Conservation (phyloP, 257 asterid species). For the Osmanthus fragrans region DNA sequence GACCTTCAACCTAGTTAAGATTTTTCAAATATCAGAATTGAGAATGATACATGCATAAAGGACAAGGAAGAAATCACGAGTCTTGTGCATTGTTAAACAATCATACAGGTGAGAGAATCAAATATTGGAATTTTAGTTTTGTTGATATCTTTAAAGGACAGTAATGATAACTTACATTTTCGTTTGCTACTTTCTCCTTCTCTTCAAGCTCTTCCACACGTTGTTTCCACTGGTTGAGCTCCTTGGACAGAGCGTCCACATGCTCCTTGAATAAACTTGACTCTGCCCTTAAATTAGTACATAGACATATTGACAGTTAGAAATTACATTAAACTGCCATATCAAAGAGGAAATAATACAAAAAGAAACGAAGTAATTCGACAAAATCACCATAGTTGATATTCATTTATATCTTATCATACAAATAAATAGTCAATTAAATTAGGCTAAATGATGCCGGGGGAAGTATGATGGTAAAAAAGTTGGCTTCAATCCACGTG, state of each 20-base stretch:
- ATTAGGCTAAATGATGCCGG: constrained; percentile 4
- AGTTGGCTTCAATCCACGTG: neutral
- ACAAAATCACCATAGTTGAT: neutral
- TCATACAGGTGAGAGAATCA: neutral
- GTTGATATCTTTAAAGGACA: constrained; percentile 19
- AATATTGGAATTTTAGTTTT: constrained; percentile 6
- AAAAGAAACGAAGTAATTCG: neutral
- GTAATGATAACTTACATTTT: constrained; percentile 56
- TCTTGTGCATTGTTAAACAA: constrained; percentile 8
- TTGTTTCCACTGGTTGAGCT: constrained; percentile 61
- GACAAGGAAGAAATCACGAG: neutral
- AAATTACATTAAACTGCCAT: constrained; percentile 17
- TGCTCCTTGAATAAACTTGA: constrained; percentile 67
- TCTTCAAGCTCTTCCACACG: constrained; percentile 84
- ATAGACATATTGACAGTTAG: constrained; percentile 26
- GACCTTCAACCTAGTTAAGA: constrained; percentile 82
- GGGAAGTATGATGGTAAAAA: neutral
- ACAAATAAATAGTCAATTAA: constrained; percentile 5
- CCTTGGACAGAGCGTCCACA: constrained; percentile 76
- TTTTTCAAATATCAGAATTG: neutral
- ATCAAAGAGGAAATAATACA: neutral
- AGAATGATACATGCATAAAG: constrained; percentile 5
- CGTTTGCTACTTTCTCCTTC: constrained; percentile 94
- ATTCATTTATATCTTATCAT: constrained; percentile 1
- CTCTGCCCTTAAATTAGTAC: constrained; percentile 78